Percentiles rank a stretch among this genome's conserved stretches.
phyloP scores from a whole-genome alignment of 805 yeast species.

The Wickerhamomyces strasburgensis region DNA sequence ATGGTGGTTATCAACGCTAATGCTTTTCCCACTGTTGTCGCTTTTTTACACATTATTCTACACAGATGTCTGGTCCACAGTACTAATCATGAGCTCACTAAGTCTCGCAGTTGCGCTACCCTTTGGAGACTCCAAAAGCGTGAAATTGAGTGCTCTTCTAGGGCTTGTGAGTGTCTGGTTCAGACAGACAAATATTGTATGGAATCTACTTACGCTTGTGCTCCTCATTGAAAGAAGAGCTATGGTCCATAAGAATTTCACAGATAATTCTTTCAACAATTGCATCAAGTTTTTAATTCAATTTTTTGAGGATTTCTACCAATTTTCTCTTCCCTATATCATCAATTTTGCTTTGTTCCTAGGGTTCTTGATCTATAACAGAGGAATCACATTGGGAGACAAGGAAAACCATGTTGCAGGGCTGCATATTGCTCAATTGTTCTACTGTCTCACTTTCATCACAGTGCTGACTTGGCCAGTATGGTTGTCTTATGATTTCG shows the following conservation, averaged over 20 bases:
- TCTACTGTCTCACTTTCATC: constrained; percentile 68
- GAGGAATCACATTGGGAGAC: constrained; percentile 90
- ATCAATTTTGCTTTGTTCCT: constrained; percentile 50
- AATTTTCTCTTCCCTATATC: constrained; percentile 42
- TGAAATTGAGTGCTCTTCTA: constrained; percentile 44
- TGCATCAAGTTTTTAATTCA: constrained; percentile 35
- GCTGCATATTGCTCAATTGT: constrained; percentile 72
- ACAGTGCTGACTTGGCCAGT: constrained; percentile 66
- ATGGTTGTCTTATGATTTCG: constrained; percentile 49
- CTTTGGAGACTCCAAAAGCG: constrained; percentile 29
- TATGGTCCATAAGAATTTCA: constrained; percentile 36
- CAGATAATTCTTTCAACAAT: constrained; percentile 32
- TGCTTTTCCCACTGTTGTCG: constrained; percentile 64
- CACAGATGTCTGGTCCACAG: constrained; percentile 91
- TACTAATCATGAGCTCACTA: constrained; percentile 54
- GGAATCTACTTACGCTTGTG: constrained; percentile 65
- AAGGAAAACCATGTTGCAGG: constrained; percentile 74
- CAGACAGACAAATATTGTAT: constrained; percentile 87
- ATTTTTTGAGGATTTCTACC: constrained; percentile 31
- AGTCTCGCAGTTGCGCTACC: constrained; percentile 40
- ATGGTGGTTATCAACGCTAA: constrained; percentile 38
- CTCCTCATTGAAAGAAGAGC: constrained; percentile 49
- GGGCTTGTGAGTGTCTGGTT: constrained; percentile 65
- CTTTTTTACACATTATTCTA: constrained; percentile 76
- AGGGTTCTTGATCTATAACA: constrained; percentile 58